Evolutionary conservation across 2,329 filamentous ascomycete genomes (phyloP), one percentile per base, ranked within the genome.

Genomic region (Fusarium setosum): DNA sequence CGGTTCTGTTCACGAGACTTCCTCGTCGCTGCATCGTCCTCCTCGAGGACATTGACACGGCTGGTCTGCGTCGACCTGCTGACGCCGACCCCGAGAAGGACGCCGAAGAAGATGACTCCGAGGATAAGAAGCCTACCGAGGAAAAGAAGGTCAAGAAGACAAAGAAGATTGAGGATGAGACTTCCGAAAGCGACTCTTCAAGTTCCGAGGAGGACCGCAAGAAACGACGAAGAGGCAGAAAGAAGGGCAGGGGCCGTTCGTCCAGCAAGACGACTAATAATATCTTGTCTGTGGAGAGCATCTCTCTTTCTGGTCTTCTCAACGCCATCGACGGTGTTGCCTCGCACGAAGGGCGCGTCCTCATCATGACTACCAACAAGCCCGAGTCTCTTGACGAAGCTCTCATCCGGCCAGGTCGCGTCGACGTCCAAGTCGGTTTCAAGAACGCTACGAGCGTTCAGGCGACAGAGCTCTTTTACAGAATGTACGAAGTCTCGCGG

Each of bases 281-380:
- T 13, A 59, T 67, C 49, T 21, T 73, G 32, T 7, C 68, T 32
- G 17, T 68, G 17, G 72, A 79, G 34, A 70, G 84, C n/a, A 92
- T 94, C 67, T 92, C 91, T 1, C 83, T 96, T 3, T 92, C 91
- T 0, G 92, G 92, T 1, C 83, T 96, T 1, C 84, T 96, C 50
- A 96, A 96, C 76, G 90, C 91, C 58, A 93, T 96, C 60, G 92
- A 96, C 71, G 92, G 93, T 54, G 92, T 94, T 1, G 91, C 90
- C 1, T 91, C 89, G 4, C 91, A 92, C 69, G 92, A 95, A 78
- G 92, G 92, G 23, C 86, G 91, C 42, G 86, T 95, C 12, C 84
- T 95, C 17, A 89, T 95, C 79, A 93, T 94, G 90, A 94, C 92
- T 0, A 93, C 91, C 29, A 96, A 95, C 76, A 86, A 88, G 60